Conservation (phyloP, 2,329 filamentous ascomycete genomes). For the Trichophyton mentagrophytes region DNA sequence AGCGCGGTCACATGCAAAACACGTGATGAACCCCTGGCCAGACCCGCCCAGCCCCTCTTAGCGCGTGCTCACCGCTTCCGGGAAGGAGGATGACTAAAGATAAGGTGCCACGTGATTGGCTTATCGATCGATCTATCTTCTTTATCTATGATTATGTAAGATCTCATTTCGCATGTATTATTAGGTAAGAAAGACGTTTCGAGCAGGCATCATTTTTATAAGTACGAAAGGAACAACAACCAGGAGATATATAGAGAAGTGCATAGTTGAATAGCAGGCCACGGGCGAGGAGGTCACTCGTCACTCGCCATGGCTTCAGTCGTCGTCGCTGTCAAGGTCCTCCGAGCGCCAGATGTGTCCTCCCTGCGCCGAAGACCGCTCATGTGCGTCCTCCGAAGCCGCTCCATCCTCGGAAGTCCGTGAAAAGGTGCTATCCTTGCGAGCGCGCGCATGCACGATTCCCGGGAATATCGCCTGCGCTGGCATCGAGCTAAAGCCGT, state of each 20-base stretch:
- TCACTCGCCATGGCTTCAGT: neutral
- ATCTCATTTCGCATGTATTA: neutral
- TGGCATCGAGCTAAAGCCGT: constrained; percentile 10
- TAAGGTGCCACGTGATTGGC: neutral
- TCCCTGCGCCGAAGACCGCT: neutral
- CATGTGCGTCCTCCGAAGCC: neutral
- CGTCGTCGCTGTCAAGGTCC: neutral
- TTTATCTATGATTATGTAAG: neutral
- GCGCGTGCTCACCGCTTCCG: constrained; percentile 1
- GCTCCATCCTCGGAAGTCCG: neutral
- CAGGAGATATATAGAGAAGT: neutral
- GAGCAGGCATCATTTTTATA: neutral
- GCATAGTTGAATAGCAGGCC: neutral
- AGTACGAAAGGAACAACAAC: neutral
- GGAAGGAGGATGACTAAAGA: neutral
- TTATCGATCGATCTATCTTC: neutral
- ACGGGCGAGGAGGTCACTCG: neutral
- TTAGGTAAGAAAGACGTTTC: neutral
- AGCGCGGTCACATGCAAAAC: neutral
- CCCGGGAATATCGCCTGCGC: constrained; percentile 34
- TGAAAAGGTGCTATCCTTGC: constrained; percentile 3
- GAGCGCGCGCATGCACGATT: constrained; percentile 26
- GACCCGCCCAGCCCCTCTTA: neutral
- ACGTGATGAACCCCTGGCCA: neutral
- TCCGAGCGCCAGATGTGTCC: neutral